A percentile compares a stretch with the other conserved stretches of the same genome.
Evolutionary conservation across 1,139 yeast genomes (phyloP).

Genomic region (Yamadazyma mexicana): DNA sequence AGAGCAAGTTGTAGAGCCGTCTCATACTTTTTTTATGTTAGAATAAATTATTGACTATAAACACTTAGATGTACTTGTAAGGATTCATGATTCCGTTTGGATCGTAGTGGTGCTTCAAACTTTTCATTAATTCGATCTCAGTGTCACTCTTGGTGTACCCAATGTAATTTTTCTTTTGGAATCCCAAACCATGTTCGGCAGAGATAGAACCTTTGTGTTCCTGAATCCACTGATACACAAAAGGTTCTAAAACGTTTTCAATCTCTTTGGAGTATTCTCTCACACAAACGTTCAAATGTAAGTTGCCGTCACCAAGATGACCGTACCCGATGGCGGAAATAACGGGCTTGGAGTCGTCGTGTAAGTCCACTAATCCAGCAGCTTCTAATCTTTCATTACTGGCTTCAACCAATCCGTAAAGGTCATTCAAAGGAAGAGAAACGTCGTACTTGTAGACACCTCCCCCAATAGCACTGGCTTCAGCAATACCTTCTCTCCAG

Average conservation of each 20-base stretch:
- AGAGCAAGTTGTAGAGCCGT: constrained; percentile 5
- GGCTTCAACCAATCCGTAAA: constrained; percentile 80
- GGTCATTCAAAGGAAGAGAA: constrained; percentile 75
- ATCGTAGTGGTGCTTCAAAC: constrained; percentile 76
- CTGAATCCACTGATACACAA: constrained; percentile 87
- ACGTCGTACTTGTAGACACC: constrained; percentile 98
- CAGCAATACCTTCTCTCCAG: constrained; percentile 94
- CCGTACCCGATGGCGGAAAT: constrained; percentile 92
- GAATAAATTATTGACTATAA: neutral
- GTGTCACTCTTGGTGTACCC: constrained; percentile 74
- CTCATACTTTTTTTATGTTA: neutral
- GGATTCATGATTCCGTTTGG: constrained; percentile 92
- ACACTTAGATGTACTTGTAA: constrained; percentile 66
- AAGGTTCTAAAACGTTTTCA: constrained; percentile 83
- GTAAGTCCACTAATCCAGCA: constrained; percentile 61
- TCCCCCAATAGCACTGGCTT: constrained; percentile 80
- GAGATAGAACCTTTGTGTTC: constrained; percentile 79
- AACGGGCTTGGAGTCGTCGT: constrained; percentile 70
- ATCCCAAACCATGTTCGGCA: constrained; percentile 97
- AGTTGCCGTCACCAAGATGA: constrained; percentile 93
- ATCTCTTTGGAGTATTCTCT: constrained; percentile 75
- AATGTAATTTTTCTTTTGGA: constrained; percentile 88
- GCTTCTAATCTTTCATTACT: constrained; percentile 57
- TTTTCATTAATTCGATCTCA: constrained; percentile 73
- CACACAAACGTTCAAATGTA: constrained; percentile 91